Conservation (phyloP, 2,329 filamentous ascomycete genomes). For the Dactylonectria macrodidyma region DNA sequence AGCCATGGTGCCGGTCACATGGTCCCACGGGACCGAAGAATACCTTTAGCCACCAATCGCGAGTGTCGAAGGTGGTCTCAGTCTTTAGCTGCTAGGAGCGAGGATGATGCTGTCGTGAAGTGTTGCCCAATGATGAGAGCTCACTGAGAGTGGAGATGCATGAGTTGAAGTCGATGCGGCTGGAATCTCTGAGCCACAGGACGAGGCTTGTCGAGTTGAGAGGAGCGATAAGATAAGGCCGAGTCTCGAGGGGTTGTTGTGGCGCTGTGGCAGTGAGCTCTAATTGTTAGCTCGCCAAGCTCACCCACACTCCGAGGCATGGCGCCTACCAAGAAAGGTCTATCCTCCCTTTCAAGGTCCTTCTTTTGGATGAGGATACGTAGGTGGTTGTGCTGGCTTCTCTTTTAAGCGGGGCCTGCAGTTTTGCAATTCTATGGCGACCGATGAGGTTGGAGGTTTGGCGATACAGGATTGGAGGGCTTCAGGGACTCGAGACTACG, state of each 20-base stretch:
- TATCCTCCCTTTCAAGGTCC: background rate
- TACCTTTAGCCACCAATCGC: background rate
- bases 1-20: conserved; percentile 46
- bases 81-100: conserved; percentile 4
- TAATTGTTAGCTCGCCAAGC: background rate
- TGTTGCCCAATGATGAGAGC: conserved; percentile 31
- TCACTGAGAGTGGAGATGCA: conserved; percentile 34
- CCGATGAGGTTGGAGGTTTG: background rate
- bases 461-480: conserved; percentile 6
- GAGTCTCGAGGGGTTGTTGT: background rate
- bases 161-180: conserved; percentile 24
- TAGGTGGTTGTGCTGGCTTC: background rate
- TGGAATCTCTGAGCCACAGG: conserved; percentile 17
- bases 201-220: conserved; percentile 19
- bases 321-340: conserved; percentile 5
- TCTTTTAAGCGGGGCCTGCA: background rate
- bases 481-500: background rate
- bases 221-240: background rate
- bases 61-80: background rate
- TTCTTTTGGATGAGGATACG: background rate
- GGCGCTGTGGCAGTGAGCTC: background rate
- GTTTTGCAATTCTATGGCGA: background rate
- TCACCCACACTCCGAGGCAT: background rate
- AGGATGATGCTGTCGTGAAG: conserved; percentile 28
- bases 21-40: conserved; percentile 16